These are phyloP conservation scores for Melaleuca alternifolia DNA, from an alignment of 345 rosid genomes.

Conservation along the genomic window DNA sequence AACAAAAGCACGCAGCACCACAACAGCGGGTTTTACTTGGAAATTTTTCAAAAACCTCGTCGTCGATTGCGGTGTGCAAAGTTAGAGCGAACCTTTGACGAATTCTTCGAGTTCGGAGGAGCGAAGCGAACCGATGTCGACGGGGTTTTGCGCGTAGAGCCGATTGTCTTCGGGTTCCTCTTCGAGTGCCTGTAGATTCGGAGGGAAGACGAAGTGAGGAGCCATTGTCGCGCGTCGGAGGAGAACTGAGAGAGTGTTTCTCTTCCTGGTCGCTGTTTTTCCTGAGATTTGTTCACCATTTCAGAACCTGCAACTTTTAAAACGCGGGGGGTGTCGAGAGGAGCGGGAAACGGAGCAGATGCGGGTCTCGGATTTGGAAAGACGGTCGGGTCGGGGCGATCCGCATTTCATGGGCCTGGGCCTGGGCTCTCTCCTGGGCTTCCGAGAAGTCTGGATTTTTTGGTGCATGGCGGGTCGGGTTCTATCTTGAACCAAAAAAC, in stretches of 20 bases:
- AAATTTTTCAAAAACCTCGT: not conserved
- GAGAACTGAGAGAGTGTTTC: constrained; percentile 3
- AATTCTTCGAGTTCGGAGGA: constrained; percentile 71
- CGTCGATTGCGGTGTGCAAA: not conserved
- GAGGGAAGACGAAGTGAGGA: constrained; percentile 73
- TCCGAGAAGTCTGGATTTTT: not conserved
- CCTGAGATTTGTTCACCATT: not conserved
- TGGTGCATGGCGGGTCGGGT: not conserved
- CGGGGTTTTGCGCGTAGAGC: constrained; percentile 41
- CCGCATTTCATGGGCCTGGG: not conserved
- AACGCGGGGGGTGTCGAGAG: not conserved
- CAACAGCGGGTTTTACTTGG: not conserved
- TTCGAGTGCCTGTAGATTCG: constrained; percentile 53
- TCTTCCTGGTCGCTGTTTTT: not conserved
- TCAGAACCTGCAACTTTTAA: not conserved
- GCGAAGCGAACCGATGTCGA: constrained; percentile 47
- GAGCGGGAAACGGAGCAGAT: not conserved
- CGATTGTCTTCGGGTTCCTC: constrained; percentile 39
- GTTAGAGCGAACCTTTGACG: constrained; percentile 60
- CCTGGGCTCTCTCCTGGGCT: not conserved
- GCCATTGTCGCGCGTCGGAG: constrained; percentile 34
- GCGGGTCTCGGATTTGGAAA: not conserved
- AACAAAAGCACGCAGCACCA: not conserved
- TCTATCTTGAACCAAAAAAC: too few relatives aligned
- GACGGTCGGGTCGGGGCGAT: not conserved